Evolutionary conservation across 257 asterid species (phyloP).

Genomic region (Solanum rostratum): DNA sequence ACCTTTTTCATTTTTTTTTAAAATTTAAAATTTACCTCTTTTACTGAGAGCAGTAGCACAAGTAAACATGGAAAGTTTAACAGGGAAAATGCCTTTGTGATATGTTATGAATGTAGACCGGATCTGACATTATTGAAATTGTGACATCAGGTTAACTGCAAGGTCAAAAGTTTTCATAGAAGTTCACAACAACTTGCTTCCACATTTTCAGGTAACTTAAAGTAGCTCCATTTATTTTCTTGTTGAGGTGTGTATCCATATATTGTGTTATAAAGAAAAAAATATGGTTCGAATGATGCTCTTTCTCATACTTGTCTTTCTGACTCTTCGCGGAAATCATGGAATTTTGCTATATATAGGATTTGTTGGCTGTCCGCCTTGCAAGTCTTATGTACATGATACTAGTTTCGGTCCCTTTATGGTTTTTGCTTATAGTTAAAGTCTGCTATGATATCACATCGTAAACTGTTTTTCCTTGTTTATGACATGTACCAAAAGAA

Average conservation of each 20-base stretch:
- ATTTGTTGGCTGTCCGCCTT: background rate
- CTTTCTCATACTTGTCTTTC: background rate
- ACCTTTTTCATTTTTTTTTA: background rate
- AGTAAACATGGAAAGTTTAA: background rate
- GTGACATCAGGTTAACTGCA: conserved; percentile 47
- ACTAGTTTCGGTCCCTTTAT: background rate
- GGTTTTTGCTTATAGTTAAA: background rate
- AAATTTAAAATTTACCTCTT: background rate
- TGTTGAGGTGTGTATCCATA: background rate
- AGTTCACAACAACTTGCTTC: conserved; percentile 42
- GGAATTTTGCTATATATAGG: background rate
- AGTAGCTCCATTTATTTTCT: background rate
- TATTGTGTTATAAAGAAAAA: background rate
- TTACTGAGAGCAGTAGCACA: background rate
- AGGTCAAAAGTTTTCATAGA: conserved; percentile 44
- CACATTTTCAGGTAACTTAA: conserved; percentile 61
- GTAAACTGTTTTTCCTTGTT: background rate
- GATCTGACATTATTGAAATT: background rate
- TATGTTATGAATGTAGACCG: background rate
- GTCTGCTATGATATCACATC: background rate
- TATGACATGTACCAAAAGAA: background rate
- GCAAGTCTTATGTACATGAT: background rate
- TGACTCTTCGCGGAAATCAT: background rate
- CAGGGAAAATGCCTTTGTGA: background rate
- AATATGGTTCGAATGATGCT: background rate